Evolutionary conservation across 164 flowering plant species (phyloP).

Genomic region (Sedum album): DNA sequence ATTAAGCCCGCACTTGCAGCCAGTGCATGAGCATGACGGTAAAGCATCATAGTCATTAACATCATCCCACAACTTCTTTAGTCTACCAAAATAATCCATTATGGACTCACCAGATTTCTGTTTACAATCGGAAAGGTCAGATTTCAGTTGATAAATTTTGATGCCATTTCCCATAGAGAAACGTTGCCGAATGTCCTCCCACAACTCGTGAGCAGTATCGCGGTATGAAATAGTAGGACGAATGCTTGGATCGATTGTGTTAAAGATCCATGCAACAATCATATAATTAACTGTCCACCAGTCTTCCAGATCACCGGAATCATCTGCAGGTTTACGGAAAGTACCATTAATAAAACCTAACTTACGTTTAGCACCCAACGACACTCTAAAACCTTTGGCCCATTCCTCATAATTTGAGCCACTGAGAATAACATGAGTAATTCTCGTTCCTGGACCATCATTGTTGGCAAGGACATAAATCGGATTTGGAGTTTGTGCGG

Average conservation of each 20-base stretch:
- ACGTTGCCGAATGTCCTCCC: neutral
- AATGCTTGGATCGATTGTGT: neutral
- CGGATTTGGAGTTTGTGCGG: neutral
- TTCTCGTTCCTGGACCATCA: neutral
- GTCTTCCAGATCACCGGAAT: neutral
- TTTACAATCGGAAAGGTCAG: neutral
- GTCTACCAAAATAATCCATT: neutral
- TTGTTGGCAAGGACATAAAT: neutral
- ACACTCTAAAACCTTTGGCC: neutral
- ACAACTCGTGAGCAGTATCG: conserved; percentile 1
- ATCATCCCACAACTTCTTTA: conserved; percentile 7
- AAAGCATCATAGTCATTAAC: conserved; percentile 3
- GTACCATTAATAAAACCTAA: neutral
- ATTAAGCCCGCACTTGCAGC: conserved; percentile 8
- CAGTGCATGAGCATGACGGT: neutral
- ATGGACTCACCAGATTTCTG: neutral
- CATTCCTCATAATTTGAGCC: neutral
- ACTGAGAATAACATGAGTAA: neutral
- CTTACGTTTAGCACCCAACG: neutral
- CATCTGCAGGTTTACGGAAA: neutral
- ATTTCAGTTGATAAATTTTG: neutral
- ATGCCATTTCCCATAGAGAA: neutral
- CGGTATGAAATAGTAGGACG: conserved; percentile 4
- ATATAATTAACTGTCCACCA: neutral
- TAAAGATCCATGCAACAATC: neutral